Conservation (phyloP, 306 rosid genomes). For the Prinsepia uniflora region DNA sequence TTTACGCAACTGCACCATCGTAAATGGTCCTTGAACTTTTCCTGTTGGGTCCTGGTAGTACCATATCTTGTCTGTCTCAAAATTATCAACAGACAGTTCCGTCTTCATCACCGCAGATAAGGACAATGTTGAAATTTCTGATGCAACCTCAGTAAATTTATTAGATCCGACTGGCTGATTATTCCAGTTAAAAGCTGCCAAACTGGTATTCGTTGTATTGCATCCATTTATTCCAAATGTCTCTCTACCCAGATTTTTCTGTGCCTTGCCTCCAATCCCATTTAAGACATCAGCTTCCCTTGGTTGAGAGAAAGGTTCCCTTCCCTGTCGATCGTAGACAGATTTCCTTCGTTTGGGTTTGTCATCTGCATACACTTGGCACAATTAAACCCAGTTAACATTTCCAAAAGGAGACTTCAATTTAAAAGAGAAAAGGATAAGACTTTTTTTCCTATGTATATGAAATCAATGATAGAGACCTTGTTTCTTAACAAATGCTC, state of each 20-base stretch:
- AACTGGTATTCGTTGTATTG: constrained; percentile 25
- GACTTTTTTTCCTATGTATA: constrained; percentile 6
- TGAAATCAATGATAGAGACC: constrained; percentile 43
- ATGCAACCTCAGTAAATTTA: constrained; percentile 33
- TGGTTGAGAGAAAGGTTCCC: constrained; percentile 39
- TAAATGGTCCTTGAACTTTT: constrained; percentile 85
- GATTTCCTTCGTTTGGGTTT: constrained; percentile 35
- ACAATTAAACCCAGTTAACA: constrained; percentile 35
- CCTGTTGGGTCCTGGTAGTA: constrained; percentile 84
- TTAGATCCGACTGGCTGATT: constrained; percentile 37
- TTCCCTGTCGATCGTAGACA: constrained; percentile 41
- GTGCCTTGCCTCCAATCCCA: constrained; percentile 36
- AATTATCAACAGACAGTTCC: constrained; percentile 43
- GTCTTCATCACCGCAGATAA: constrained; percentile 41
- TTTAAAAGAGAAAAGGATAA: constrained; percentile 10
- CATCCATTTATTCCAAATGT: constrained; percentile 26
- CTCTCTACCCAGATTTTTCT: constrained; percentile 27
- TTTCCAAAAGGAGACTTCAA: constrained; percentile 20
- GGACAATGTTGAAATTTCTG: constrained; percentile 39
- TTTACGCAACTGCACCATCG: constrained; percentile 57
- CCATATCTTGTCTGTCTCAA: constrained; percentile 58
- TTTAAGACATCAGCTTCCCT: constrained; percentile 32
- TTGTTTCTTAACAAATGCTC: constrained; percentile 49
- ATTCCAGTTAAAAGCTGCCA: constrained; percentile 33
- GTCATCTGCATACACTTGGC: constrained; percentile 52